Evolutionary conservation across 2,329 filamentous ascomycete genomes (phyloP).

Genomic region (Colletotrichum sp.): DNA sequence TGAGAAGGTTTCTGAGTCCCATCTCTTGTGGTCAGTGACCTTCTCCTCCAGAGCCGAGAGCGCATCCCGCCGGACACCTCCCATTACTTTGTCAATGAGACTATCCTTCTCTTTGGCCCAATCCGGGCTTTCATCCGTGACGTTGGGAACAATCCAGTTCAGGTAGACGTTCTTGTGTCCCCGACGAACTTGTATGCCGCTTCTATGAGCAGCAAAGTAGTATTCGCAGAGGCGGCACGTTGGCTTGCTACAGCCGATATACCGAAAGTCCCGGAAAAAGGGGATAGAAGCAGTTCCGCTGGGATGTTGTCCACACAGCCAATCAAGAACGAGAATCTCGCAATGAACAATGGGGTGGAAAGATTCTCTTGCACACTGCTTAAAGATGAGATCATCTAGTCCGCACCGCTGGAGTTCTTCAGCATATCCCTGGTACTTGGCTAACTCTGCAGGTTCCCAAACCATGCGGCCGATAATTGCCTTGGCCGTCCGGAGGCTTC

Average conservation of each 20-base stretch:
- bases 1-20: background rate
- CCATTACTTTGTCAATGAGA: background rate
- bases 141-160: conserved; percentile 20
- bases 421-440: background rate
- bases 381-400: background rate
- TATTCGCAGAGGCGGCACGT: conserved; percentile 25
- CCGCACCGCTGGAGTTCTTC: background rate
- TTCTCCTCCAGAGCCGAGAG: conserved; percentile 4
- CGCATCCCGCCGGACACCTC: background rate
- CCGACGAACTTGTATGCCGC: conserved; percentile 16
- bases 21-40: background rate
- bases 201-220: conserved; percentile 19
- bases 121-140: background rate
- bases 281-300: background rate
- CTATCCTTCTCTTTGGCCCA: background rate
- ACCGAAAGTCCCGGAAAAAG: conserved; percentile 18
- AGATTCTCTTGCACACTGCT: background rate
- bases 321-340: conserved; percentile 20
- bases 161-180: conserved; percentile 22
- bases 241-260: conserved; percentile 27
- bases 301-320: background rate
- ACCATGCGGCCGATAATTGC: conserved; percentile 28
- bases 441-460: background rate
- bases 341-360: conserved; percentile 20
- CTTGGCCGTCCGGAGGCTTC: background rate